These are phyloP conservation scores for Cyamopsis tetragonoloba DNA, from an alignment of 306 rosid species.

Conservation along the genomic window DNA sequence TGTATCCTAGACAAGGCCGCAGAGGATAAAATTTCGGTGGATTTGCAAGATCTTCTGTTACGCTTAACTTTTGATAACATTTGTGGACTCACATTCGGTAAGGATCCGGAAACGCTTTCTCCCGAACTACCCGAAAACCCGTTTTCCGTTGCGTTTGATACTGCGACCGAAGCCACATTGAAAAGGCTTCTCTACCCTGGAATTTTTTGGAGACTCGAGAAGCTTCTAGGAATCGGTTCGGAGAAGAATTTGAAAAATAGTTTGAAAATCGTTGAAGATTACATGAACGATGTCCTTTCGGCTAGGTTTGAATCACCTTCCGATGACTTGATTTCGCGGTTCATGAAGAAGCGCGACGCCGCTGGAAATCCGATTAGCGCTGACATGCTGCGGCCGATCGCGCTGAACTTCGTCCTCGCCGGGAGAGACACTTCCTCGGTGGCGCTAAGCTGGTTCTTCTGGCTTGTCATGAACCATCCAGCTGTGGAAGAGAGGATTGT, in stretches of 20 bases:
- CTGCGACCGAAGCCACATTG: slow-evolving; percentile 79
- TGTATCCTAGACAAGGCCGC: slow-evolving; percentile 70
- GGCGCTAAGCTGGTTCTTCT: slow-evolving; percentile 93
- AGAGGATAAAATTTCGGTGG: slow-evolving; percentile 44
- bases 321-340: slow-evolving; percentile 75
- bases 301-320: slow-evolving; percentile 63
- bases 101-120: slow-evolving; percentile 82
- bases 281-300: slow-evolving; percentile 73
- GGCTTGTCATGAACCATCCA: slow-evolving; percentile 78
- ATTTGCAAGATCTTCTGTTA: slow-evolving; percentile 76
- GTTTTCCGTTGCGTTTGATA: slow-evolving; percentile 64
- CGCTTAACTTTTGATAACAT: slow-evolving; percentile 88
- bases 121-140: slow-evolving; percentile 55
- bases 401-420: slow-evolving; percentile 89
- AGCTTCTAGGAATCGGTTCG: slow-evolving; percentile 43
- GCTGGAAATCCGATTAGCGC: slow-evolving; percentile 44
- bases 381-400: slow-evolving; percentile 58
- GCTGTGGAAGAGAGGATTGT: slow-evolving; percentile 56
- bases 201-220: slow-evolving; percentile 60
- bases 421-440: slow-evolving; percentile 97
- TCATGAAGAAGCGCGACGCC: slow-evolving; percentile 64
- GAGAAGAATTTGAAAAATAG: slow-evolving; percentile 53
- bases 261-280: slow-evolving; percentile 50
- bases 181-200: slow-evolving; percentile 76
- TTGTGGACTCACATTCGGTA: slow-evolving; percentile 90